A percentile compares a stretch with the other conserved stretches of the same genome.
Conservation (phyloP, 2,329 filamentous ascomycete genomes). For the Karstenula rhodostoma region DNA sequence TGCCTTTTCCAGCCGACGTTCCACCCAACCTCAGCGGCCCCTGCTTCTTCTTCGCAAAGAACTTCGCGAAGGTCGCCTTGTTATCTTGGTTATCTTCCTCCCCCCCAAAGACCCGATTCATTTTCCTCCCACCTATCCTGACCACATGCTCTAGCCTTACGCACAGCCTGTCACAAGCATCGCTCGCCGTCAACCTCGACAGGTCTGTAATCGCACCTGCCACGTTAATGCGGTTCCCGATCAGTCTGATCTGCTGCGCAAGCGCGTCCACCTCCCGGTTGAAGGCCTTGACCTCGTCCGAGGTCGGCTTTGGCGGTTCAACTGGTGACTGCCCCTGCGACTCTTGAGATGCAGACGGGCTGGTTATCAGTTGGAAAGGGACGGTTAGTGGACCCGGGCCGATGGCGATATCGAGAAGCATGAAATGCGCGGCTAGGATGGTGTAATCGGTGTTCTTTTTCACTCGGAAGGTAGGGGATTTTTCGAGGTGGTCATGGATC, state of each 20-base stretch:
- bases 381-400: conserved; percentile 64
- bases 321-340: conserved; percentile 24
- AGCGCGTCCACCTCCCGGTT: conserved; percentile 76
- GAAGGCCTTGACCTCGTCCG: conserved; percentile 62
- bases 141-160: conserved; percentile 76
- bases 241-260: conserved; percentile 55
- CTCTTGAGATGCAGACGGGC: conserved; percentile 31
- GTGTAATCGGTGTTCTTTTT: conserved; percentile 70
- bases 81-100: conserved; percentile 52
- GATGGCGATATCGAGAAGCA: conserved; percentile 77
- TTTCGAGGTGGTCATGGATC: conserved; percentile 40
- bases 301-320: conserved; percentile 21
- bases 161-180: conserved; percentile 75
- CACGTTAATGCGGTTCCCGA: conserved; percentile 72
- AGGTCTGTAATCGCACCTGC: conserved; percentile 64
- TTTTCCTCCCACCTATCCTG: conserved; percentile 64
- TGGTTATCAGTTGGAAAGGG: conserved; percentile 40
- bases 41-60: not conserved
- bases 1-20: not conserved
- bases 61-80: conserved; percentile 1
- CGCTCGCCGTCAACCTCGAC: conserved; percentile 79
- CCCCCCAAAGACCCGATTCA: conserved; percentile 49
- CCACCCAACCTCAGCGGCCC: not conserved
- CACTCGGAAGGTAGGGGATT: conserved; percentile 60
- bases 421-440: conserved; percentile 69